Base-by-base conservation (phyloP, 768 basidiomycete species). In the Kwoniella dendrophila region DNA sequence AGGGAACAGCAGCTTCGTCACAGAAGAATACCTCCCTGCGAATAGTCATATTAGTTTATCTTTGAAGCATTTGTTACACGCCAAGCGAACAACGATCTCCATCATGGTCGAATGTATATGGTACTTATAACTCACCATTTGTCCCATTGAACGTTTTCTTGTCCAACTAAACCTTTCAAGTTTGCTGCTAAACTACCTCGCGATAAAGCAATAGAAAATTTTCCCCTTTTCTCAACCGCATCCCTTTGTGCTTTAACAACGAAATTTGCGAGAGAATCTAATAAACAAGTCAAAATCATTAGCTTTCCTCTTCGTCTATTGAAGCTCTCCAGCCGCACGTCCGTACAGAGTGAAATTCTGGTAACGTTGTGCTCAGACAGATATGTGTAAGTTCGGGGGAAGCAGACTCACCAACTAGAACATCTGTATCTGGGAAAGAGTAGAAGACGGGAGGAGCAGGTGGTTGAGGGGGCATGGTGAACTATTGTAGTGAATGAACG, bases 11-110 rank as follows among this genome's bases (percentile, higher is more conserved):
- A 58, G 96, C 92, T 82, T 99, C 96, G 80, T 99, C 96, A 44
- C 88, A 92, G 77, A 96, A 99, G 82, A 89, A 99, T 72, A 98
- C 86, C 66, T 97, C 93, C 96, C 95, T 98, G 77, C 30, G 34
- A 40, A 14, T 36, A n/a, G 2, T 16, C 16, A 16, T 36, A 16
- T 36, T 16, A 36, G 34, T 16, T 36, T 36, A 36, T 36, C 8
- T 16, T 36, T n/a, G n/a, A n/a, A n/a, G n/a, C n/a, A n/a, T n/a
- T n/a, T n/a, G n/a, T n/a, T n/a, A n/a, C n/a, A n/a, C n/a, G n/a
- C n/a, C n/a, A n/a, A n/a, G n/a, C 5, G 44, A n/a, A 45, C 44
- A 6, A 45, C 44, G n/a, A n/a, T n/a, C n/a, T n/a, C n/a, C n/a
- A n/a, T n/a, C n/a, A 29, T 27, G 49, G 12, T 16, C 26, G 29